Evolutionary conservation across 2,329 filamentous ascomycete genomes (phyloP).

Genomic region (Alternaria infectoria): DNA sequence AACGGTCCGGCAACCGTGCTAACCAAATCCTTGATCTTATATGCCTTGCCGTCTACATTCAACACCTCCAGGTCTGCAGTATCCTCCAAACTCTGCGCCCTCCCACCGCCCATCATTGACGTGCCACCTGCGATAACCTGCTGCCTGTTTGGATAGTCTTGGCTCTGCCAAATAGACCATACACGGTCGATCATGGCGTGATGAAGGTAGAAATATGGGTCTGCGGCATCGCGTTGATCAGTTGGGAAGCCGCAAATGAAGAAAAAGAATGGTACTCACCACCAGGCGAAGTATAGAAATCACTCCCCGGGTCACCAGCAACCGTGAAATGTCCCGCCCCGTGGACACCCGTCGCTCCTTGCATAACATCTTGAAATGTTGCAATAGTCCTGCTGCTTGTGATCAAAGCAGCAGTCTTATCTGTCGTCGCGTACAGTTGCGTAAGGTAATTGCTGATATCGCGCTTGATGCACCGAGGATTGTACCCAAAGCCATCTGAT

Average conservation of each 20-base stretch:
- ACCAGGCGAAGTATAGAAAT: constrained; percentile 55
- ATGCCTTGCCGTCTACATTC: constrained; percentile 41
- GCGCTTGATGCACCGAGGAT: constrained; percentile 51
- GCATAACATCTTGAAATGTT: constrained; percentile 50
- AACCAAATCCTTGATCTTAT: constrained; percentile 52
- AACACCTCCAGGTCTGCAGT: constrained; percentile 50
- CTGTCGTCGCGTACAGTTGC: constrained; percentile 32
- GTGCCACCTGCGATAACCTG: constrained; percentile 53
- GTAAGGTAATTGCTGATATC: constrained; percentile 45
- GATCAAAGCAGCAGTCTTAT: constrained; percentile 39
- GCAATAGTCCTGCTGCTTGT: constrained; percentile 34
- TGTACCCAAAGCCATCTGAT: constrained; percentile 40
- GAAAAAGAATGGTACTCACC: background rate
- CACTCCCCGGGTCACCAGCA: constrained; percentile 51
- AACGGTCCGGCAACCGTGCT: constrained; percentile 56
- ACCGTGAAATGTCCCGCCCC: constrained; percentile 55
- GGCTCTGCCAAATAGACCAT: constrained; percentile 59
- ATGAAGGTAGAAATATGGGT: constrained; percentile 57
- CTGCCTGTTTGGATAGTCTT: constrained; percentile 49
- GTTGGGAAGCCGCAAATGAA: background rate
- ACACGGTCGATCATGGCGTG: constrained; percentile 58
- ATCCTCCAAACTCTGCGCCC: constrained; percentile 33
- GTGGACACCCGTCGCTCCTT: constrained; percentile 50
- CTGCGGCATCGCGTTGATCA: constrained; percentile 17
- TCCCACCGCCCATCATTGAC: constrained; percentile 46